phyloP scores from a whole-genome alignment of 1,139 yeast genomes.

The Geotrichum citri-aurantii region DNA sequence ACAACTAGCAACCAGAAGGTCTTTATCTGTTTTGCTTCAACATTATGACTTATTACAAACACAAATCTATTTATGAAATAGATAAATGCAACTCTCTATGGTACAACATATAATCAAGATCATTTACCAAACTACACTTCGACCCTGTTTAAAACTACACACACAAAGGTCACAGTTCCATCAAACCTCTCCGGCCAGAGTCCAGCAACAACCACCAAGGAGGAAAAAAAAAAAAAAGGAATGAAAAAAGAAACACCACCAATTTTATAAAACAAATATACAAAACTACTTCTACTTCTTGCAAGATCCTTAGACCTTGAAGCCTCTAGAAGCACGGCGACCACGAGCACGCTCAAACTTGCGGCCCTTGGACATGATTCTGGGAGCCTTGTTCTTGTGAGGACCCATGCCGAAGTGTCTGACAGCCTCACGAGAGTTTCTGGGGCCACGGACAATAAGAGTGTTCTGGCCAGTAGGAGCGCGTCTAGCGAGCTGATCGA shows the following conservation, averaged over 20 bases:
- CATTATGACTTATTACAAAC: background rate
- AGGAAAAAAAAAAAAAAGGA: background rate
- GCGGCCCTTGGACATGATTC: conserved; percentile 95
- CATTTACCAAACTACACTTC: background rate
- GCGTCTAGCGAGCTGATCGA: conserved; percentile 98
- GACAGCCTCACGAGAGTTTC: conserved; percentile 98
- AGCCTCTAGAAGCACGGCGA: conserved; percentile 98
- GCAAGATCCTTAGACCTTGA: conserved; percentile 80
- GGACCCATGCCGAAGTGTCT: conserved; percentile 99
- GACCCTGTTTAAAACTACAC: background rate
- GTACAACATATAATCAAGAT: background rate
- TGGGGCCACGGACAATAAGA: conserved; percentile 96
- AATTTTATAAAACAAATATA: background rate
- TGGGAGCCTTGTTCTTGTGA: conserved; percentile 99
- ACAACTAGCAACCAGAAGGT: no score
- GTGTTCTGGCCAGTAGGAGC: conserved; percentile 99
- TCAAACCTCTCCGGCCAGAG: background rate
- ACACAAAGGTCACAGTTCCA: background rate
- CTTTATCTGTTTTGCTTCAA: background rate
- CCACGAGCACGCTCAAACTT: conserved; percentile 99
- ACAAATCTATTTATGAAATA: background rate
- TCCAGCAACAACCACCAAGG: background rate
- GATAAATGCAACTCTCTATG: background rate
- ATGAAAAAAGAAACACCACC: background rate
- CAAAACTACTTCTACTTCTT: background rate